Conservation (phyloP, 768 basidiomycete genomes). For the Tylopilus sp. region DNA sequence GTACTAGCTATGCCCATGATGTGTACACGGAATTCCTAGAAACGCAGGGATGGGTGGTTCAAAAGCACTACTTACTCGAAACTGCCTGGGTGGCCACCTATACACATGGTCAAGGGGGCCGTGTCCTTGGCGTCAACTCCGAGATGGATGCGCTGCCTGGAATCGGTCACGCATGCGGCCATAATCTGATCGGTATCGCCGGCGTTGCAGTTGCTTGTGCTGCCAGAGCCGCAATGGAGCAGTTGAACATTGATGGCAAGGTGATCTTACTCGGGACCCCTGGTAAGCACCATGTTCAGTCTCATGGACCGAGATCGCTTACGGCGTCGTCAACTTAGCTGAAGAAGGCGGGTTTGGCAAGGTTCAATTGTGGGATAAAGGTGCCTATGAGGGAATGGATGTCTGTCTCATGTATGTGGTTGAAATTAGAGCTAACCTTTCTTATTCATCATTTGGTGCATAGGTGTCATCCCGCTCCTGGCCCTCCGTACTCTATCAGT, state of each 20-base stretch:
- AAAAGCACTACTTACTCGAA: slow-evolving; percentile 56
- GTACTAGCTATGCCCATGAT: slow-evolving; percentile 69
- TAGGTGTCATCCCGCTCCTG: slow-evolving; percentile 83
- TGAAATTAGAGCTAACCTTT: background rate
- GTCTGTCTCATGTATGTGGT: slow-evolving; percentile 63
- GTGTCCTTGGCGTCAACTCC: slow-evolving; percentile 70
- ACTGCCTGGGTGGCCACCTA: slow-evolving; percentile 82
- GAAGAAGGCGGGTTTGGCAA: slow-evolving; percentile 82
- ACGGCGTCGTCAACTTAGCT: slow-evolving; percentile 37
- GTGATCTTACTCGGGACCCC: slow-evolving; percentile 77
- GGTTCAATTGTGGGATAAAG: slow-evolving; percentile 60
- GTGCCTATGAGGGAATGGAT: slow-evolving; percentile 74
- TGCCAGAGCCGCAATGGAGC: slow-evolving; percentile 58
- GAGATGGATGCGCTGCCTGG: slow-evolving; percentile 69
- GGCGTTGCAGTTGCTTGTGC: slow-evolving; percentile 73
- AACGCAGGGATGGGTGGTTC: slow-evolving; percentile 62
- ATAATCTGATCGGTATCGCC: slow-evolving; percentile 76
- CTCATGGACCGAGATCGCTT: background rate
- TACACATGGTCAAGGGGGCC: slow-evolving; percentile 60
- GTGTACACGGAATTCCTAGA: slow-evolving; percentile 63
- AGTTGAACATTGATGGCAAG: slow-evolving; percentile 61
- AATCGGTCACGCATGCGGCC: slow-evolving; percentile 74
- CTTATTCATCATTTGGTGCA: background rate
- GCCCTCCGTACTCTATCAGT: slow-evolving; percentile 65
- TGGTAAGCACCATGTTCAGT: slow-evolving; percentile 37